Percentiles rank a stretch among this genome's conserved stretches.
phyloP scores from a whole-genome alignment of 257 asterid genomes.

The Nicotiana sylvestris region DNA sequence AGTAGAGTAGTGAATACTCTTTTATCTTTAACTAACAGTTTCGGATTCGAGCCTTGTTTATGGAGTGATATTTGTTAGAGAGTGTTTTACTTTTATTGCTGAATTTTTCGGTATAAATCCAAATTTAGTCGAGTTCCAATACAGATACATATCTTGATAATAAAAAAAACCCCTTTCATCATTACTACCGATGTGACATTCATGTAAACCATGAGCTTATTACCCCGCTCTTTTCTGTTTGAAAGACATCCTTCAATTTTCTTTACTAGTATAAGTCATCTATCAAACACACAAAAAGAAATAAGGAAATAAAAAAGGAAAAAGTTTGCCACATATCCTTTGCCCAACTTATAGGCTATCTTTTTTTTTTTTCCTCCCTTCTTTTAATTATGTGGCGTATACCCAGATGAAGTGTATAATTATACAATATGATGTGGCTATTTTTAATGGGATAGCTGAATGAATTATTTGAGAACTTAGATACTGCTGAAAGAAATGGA shows the following conservation, averaged over 20 bases:
- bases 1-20: too few species aligned
- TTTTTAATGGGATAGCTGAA: background rate
- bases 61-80: too few species aligned
- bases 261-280: background rate
- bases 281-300: background rate
- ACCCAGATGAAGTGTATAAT: background rate
- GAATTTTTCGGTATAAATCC: too few species aligned
- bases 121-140: too few species aligned
- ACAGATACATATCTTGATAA: too few species aligned
- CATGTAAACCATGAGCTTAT: background rate
- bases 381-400: background rate
- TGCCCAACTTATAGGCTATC: background rate
- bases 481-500: background rate
- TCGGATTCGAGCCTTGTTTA: too few species aligned
- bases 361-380: background rate
- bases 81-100: too few species aligned
- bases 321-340: background rate
- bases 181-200: background rate
- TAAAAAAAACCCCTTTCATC: too few species aligned
- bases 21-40: too few species aligned
- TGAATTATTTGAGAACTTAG: background rate
- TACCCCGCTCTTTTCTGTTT: background rate
- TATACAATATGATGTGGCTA: slow-evolving; percentile 5
- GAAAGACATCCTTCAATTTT: too few species aligned
- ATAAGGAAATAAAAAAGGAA: background rate